Percentiles rank a stretch among this genome's conserved stretches.
phyloP scores from a whole-genome alignment of 768 basidiomycete species.

The Serpula lacrymans region DNA sequence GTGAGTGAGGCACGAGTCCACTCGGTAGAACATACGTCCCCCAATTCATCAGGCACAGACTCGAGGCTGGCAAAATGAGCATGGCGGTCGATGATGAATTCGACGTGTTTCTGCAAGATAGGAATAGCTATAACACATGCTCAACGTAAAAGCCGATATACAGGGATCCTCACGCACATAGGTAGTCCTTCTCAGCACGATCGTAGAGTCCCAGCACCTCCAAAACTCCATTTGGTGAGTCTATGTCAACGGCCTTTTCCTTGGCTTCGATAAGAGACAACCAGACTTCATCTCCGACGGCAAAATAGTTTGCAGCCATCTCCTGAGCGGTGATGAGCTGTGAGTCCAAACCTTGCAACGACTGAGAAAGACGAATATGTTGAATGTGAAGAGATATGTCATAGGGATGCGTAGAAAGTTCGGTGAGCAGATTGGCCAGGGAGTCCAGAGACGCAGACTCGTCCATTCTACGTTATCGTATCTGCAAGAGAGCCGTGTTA shows the following conservation, averaged over 20 bases:
- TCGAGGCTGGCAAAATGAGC: constrained; percentile 33
- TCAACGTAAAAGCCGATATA: constrained; percentile 13
- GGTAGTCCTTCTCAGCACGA: constrained; percentile 70
- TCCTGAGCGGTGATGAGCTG: constrained; percentile 62
- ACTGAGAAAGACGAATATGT: constrained; percentile 61
- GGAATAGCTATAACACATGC: constrained; percentile 57
- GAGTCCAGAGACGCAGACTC: constrained; percentile 61
- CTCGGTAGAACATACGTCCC: constrained; percentile 54
- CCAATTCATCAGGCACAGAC: constrained; percentile 45
- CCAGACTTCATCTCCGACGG: constrained; percentile 73
- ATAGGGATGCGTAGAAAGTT: constrained; percentile 56
- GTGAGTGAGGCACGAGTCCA: constrained; percentile 60
- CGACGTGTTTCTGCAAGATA: constrained; percentile 63
- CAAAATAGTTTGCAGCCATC: constrained; percentile 59
- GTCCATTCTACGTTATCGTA: too few species aligned
- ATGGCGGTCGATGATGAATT: constrained; percentile 48
- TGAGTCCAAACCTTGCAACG: constrained; percentile 52
- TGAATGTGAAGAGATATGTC: constrained; percentile 62
- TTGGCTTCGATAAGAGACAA: constrained; percentile 61
- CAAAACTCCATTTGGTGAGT: constrained; percentile 47
- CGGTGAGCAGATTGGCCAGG: constrained; percentile 54
- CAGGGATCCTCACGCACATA: constrained; percentile 55
- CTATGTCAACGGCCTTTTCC: constrained; percentile 44
- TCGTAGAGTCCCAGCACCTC: constrained; percentile 60
- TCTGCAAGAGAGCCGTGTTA: too few species aligned